Conservation (phyloP, 2,329 filamentous ascomycete genomes). For the Monosporascus sp. region DNA sequence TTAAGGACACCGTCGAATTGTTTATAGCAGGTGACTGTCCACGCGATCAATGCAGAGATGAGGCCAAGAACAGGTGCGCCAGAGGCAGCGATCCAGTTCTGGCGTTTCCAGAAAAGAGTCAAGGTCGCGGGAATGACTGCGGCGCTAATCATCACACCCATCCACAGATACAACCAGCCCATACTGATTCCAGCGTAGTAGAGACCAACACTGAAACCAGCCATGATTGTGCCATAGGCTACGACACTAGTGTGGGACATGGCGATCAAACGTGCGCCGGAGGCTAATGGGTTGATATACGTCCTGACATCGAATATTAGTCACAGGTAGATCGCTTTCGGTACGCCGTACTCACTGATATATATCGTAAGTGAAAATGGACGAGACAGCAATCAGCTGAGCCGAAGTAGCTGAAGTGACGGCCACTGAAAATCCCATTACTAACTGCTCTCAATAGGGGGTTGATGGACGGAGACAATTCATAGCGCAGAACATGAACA, state of each 20-base stretch:
- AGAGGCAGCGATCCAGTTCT: slow-evolving; percentile 36
- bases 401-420: slow-evolving; percentile 77
- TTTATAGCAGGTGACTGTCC: slow-evolving; percentile 69
- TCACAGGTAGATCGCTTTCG: background rate
- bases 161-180: slow-evolving; percentile 81
- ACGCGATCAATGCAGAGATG: slow-evolving; percentile 60
- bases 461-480: background rate
- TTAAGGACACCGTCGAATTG: slow-evolving; percentile 58
- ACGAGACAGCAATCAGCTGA: slow-evolving; percentile 78
- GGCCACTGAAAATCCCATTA: slow-evolving; percentile 45
- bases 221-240: slow-evolving; percentile 66
- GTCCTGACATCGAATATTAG: slow-evolving; percentile 43
- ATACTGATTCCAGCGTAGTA: slow-evolving; percentile 71
- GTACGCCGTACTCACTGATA: slow-evolving; percentile 40
- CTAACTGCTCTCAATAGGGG: background rate
- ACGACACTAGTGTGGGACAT: slow-evolving; percentile 68
- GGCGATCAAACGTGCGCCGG: slow-evolving; percentile 68
- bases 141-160: slow-evolving; percentile 82
- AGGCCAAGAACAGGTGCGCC: slow-evolving; percentile 64
- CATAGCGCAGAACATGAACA: background rate
- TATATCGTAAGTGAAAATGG: slow-evolving; percentile 80
- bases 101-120: slow-evolving; percentile 71
- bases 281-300: slow-evolving; percentile 71
- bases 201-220: slow-evolving; percentile 67
- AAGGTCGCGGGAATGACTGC: slow-evolving; percentile 76